Base-by-base conservation (phyloP, 306 rosid species). In the Hippophae gyantsensis region DNA sequence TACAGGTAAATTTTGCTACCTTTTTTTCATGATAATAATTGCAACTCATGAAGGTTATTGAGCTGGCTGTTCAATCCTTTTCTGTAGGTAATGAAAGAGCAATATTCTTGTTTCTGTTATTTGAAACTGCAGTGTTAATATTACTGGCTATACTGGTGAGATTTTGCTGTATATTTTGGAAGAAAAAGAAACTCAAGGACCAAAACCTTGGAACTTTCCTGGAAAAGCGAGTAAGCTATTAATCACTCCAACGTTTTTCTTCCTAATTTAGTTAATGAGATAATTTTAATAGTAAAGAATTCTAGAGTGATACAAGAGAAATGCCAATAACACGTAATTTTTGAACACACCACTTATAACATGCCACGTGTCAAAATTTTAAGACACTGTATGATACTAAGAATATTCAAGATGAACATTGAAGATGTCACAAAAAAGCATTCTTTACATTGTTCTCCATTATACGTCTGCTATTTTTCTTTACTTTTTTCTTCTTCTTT, bases 111-210 rank as follows among this genome's bases (percentile, higher is more conserved):
- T 83, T 89, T 70, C 85, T 89, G 45, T 67, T 89, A 63, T 61
- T 81, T 13, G 86, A 85, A 68, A 73, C 86, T 11, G 68, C 59
- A 48, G 58, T 81, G 58, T 56, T 85, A 74, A 62, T 74, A 42
- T 13, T 72, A 27, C 60, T 89, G 11, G 77, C 78, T 23, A 83
- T 72, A 66, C 65, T 81, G 5, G 82, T 81, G 18, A 74, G 90
- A 59, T 89, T 85, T 56, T 89, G 85, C 57, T 83, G 85, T 25
- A 61, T 78, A 76, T 83, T 89, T 54, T 89, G 94, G 96, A 58
- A 57, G 14, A 85, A 89, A 79, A 79, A 56, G 81, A 89, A 85
- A 82, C 72, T 85, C 61, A 72, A 77, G 74, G 74, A 69, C 54
- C 78, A 81, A 75, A 78, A 68, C 68, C 86, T 85, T 14, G 81